These are phyloP conservation scores for Eragrostis tef DNA, from an alignment of 202 grass and related monocot species.

Conservation along the genomic window DNA sequence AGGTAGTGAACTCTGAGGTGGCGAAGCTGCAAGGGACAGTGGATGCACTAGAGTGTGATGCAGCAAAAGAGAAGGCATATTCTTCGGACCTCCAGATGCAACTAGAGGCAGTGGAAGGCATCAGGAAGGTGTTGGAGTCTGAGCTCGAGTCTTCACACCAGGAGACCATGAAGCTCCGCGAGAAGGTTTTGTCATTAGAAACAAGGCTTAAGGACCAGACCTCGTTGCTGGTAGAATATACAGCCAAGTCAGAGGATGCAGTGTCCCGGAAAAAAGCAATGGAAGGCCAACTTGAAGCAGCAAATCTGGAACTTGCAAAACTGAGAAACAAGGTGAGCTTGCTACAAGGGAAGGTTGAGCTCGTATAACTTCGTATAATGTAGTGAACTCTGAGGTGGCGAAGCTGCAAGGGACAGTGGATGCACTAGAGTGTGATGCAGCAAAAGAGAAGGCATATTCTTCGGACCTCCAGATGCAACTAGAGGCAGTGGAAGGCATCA, in stretches of 20 bases:
- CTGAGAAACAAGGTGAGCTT: constrained; percentile 60
- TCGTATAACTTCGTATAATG: too few relatives aligned
- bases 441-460: constrained; percentile 55
- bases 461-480: constrained; percentile 55
- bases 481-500: constrained; percentile 59
- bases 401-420: constrained; percentile 40
- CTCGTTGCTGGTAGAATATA: constrained; percentile 61
- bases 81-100: constrained; percentile 58
- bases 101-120: constrained; percentile 57
- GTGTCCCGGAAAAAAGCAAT: constrained; percentile 53
- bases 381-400: constrained; percentile 45
- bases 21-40: constrained; percentile 36
- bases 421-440: constrained; percentile 46
- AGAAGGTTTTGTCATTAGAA: constrained; percentile 66
- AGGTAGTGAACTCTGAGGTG: constrained; percentile 46
- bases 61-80: constrained; percentile 51
- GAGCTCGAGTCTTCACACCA: constrained; percentile 56
- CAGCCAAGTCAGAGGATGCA: constrained; percentile 54
- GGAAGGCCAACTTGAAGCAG: constrained; percentile 66
- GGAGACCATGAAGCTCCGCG: constrained; percentile 49
- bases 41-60: constrained; percentile 49
- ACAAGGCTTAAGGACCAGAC: constrained; percentile 73
- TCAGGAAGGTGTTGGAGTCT: constrained; percentile 62
- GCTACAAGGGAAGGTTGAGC: too few relatives aligned
- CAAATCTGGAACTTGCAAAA: constrained; percentile 60